Base-by-base conservation (phyloP, 192 early-diverging fungal genomes). In the Coemansia erecta region DNA sequence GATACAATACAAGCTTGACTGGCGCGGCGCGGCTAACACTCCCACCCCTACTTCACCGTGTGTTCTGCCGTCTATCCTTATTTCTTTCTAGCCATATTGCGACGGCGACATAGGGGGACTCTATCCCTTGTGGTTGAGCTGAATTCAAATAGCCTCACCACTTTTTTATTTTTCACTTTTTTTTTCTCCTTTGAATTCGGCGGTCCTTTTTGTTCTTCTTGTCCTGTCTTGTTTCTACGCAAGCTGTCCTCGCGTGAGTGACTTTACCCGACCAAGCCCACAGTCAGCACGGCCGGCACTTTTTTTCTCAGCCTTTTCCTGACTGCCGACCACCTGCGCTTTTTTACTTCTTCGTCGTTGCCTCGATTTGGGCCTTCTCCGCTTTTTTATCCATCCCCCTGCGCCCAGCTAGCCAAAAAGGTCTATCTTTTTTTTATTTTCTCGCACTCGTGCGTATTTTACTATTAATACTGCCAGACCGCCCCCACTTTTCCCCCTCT, bases 401-500 rank as follows among this genome's bases (percentile, higher is more conserved):
- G 24, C 47, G 24, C 49, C 11, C 8, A 51, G 3, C 13, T 24
- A 28, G 14, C 23, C 49, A 45, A 45, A 45, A 45, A 51, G 49
- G 11, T 51, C 49, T 51, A 51, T 51, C 49, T 51, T 37, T 37
- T 37, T 37, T 37, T 51, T 51, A 26, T 50, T 51, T 51, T 51
- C 49, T 51, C 49, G 28, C 49, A 28, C 49, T 14, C 18, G 49
- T 51, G 24, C 15, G 49, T 31, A 31, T 51, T 51, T 28, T 28
- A 28, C 23, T 51, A 51, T 51, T 51, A 51, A 23, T 51, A 51
- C 49, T 23, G 49, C 49, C 49, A 51, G 49, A 51, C 49, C 49
- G 49, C 49, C 49, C 49, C 49, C 49, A 15, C 12, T 28, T 51
- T 51, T 51, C 18, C 28, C 49, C 28, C 49, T 26, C 23, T n/a